These are phyloP conservation scores for Fonsecaea multimorphosa DNA, from an alignment of 2,329 filamentous ascomycete species.

Conservation along the genomic window DNA sequence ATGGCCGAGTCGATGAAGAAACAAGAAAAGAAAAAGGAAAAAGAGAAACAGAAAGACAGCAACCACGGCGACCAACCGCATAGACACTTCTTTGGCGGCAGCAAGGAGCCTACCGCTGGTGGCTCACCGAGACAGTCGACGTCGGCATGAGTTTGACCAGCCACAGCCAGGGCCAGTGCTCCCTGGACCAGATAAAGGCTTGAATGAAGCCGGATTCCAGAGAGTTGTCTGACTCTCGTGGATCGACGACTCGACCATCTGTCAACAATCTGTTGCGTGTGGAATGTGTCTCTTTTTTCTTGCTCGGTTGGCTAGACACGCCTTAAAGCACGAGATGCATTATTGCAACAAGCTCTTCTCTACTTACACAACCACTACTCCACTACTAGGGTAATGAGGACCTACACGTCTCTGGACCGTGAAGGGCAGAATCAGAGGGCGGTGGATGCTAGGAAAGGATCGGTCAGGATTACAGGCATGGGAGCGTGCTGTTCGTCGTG, in stretches of 20 bases:
- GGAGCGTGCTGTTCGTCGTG: background rate
- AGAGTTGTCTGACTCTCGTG: background rate
- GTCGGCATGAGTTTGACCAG: background rate
- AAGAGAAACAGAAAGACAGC: constrained; percentile 47
- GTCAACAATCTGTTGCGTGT: background rate
- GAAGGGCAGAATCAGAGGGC: background rate
- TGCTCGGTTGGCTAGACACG: background rate
- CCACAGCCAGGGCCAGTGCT: background rate
- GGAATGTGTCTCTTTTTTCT: background rate
- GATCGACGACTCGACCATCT: background rate
- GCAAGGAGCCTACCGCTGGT: constrained; percentile 3
- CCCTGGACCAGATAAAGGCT: background rate
- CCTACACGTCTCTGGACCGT: background rate
- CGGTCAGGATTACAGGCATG: background rate
- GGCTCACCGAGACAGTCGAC: background rate
- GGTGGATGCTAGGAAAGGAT: background rate
- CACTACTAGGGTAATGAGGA: background rate
- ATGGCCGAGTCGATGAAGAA: constrained; percentile 96
- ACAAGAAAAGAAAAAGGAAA: constrained; percentile 77
- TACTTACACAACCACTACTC: background rate
- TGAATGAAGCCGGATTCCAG: background rate
- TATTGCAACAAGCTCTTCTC: background rate
- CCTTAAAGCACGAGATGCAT: background rate
- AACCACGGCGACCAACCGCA: constrained; percentile 3
- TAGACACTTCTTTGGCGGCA: constrained; percentile 2